Percentiles rank a stretch among this genome's conserved stretches.
Evolutionary conservation across 73 alveolate genomes (phyloP).

Genomic region (Paramecium tetraurelia): DNA sequence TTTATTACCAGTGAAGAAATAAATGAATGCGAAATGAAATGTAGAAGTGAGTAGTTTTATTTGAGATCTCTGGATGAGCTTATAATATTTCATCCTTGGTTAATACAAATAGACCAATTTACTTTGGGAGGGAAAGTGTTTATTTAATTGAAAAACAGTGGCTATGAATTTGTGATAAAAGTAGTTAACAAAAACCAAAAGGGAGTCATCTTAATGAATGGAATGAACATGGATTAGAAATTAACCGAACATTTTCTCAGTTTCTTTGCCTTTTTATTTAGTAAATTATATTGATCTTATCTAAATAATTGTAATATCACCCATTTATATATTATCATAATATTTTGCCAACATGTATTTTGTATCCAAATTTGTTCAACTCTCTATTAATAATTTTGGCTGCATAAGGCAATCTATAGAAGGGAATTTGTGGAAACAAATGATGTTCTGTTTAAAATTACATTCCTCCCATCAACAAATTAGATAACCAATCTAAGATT

Average conservation of each 20-base stretch:
- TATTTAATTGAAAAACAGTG: background rate
- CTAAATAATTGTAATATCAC: background rate
- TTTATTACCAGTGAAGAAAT: background rate
- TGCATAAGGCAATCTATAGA: constrained; percentile 56
- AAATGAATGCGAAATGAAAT: background rate
- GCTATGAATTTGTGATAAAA: background rate
- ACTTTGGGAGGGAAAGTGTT: background rate
- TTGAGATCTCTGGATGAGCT: background rate
- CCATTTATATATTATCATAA: background rate
- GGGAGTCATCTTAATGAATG: background rate
- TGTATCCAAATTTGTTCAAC: constrained; percentile 49
- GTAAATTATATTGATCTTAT: background rate
- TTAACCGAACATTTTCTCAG: background rate
- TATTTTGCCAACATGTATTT: background rate
- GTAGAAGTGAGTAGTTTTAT: background rate
- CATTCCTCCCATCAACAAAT: constrained; percentile 64
- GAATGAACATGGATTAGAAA: background rate
- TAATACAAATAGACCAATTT: background rate
- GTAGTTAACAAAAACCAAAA: background rate
- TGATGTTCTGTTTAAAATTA: constrained; percentile 62
- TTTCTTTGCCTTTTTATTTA: background rate
- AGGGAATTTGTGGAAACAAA: constrained; percentile 62
- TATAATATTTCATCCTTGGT: constrained; percentile 16
- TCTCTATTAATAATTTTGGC: constrained; percentile 52
- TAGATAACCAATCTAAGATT: constrained; percentile 42